A percentile compares a stretch with the other conserved stretches of the same genome.
phyloP scores from a whole-genome alignment of 371 early-diverging fungal species.

The Saksenaea oblongispora region DNA sequence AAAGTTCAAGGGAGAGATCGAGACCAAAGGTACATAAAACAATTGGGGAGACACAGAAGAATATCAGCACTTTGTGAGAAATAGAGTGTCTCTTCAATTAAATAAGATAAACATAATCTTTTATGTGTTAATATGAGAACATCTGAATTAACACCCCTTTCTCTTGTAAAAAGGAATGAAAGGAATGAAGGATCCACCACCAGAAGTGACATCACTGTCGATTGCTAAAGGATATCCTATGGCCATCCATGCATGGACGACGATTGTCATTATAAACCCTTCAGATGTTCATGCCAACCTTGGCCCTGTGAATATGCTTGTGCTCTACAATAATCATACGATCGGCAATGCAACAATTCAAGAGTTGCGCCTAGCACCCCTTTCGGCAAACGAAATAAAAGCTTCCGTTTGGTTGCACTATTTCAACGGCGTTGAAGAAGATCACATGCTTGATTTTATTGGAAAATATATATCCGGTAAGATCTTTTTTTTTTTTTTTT shows the following conservation, averaged over 20 bases:
- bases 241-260: constrained; percentile 25
- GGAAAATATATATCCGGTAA: constrained; percentile 39
- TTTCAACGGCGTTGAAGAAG: not conserved
- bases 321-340: constrained; percentile 24
- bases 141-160: not conserved
- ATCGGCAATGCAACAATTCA: constrained; percentile 42
- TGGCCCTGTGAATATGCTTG: constrained; percentile 28
- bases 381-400: constrained; percentile 19
- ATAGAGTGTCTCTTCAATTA: not conserved
- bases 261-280: constrained; percentile 35
- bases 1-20: constrained; percentile 42
- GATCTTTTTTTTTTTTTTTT: not conserved
- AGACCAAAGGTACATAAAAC: constrained; percentile 33
- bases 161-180: constrained; percentile 31
- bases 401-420: constrained; percentile 20
- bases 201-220: constrained; percentile 29
- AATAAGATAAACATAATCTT: constrained; percentile 2
- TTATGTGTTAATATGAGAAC: not conserved
- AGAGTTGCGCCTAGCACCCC: constrained; percentile 26
- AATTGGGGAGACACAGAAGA: not conserved
- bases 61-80: not conserved
- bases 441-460: constrained; percentile 33
- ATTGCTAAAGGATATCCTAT: constrained; percentile 33
- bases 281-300: constrained; percentile 42
- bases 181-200: constrained; percentile 45